Evolutionary conservation across 169 alveolate genomes (phyloP).

Genomic region (Cryptosporidium muris): DNA sequence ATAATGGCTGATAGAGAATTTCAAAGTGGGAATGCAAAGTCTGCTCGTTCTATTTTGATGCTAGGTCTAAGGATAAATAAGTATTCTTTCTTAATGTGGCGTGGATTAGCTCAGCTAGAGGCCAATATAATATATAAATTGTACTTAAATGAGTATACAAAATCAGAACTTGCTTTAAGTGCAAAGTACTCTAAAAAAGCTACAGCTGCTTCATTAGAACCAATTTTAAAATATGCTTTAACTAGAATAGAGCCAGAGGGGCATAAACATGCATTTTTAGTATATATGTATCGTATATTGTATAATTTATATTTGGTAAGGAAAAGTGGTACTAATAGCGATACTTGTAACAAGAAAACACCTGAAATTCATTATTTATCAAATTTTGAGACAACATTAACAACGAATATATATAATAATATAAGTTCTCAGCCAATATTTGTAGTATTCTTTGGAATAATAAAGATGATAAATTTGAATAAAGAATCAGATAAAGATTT

Average conservation of each 20-base stretch:
- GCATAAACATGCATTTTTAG: constrained; percentile 24
- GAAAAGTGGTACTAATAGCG: background rate
- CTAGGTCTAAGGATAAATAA: constrained; percentile 51
- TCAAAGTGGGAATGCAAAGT: constrained; percentile 58
- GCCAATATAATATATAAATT: constrained; percentile 36
- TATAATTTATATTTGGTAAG: background rate
- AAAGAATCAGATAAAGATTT: background rate
- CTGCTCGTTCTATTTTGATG: constrained; percentile 39
- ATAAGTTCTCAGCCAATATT: constrained; percentile 36
- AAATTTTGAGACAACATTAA: constrained; percentile 6
- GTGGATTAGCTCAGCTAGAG: constrained; percentile 50
- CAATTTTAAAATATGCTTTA: constrained; percentile 6
- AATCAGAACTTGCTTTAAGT: background rate
- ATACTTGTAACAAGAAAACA: background rate
- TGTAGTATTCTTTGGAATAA: constrained; percentile 7
- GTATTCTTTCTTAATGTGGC: constrained; percentile 35
- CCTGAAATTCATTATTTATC: no score
- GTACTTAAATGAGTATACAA: constrained; percentile 15
- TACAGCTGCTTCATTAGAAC: constrained; percentile 15
- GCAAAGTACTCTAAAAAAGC: background rate
- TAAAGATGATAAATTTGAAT: background rate
- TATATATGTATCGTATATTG: constrained; percentile 28
- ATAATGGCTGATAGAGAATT: constrained; percentile 70
- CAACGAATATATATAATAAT: background rate
- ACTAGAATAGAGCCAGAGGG: constrained; percentile 6